Evolutionary conservation across 1,284 basidiomycete species (phyloP).

Genomic region (Phenoliferia sp.): DNA sequence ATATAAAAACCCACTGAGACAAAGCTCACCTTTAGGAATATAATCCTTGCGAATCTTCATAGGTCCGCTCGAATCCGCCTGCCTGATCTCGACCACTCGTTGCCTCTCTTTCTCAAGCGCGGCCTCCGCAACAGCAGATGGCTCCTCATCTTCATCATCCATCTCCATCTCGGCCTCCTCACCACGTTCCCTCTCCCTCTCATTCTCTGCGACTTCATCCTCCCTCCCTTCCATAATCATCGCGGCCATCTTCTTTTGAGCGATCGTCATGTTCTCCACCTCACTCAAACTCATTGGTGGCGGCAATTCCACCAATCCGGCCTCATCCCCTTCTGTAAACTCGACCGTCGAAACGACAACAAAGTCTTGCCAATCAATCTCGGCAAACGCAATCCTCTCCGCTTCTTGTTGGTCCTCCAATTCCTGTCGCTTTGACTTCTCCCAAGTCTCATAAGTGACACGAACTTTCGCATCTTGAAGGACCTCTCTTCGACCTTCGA

Average conservation of each 20-base stretch:
- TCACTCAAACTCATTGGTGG: constrained; percentile 91
- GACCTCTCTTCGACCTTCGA: constrained; percentile 62
- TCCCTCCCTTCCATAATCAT: constrained; percentile 92
- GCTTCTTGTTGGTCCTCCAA: constrained; percentile 84
- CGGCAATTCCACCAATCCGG: constrained; percentile 71
- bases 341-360: constrained; percentile 98
- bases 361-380: constrained; percentile 99
- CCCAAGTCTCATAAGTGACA: constrained; percentile 82
- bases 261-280: constrained; percentile 91
- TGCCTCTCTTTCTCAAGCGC: constrained; percentile 49
- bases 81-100: constrained; percentile 39
- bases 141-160: constrained; percentile 70
- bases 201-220: constrained; percentile 48
- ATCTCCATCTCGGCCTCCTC: constrained; percentile 68
- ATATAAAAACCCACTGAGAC: constrained; percentile 9
- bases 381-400: constrained; percentile 80
- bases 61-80: constrained; percentile 47
- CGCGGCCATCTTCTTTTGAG: constrained; percentile 95
- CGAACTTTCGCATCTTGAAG: constrained; percentile 71
- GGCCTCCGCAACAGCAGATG: constrained; percentile 69
- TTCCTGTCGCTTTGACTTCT: constrained; percentile 77
- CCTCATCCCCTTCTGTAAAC: constrained; percentile 87
- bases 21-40: constrained; percentile 74
- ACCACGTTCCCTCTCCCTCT: constrained; percentile 64
- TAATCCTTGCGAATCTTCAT: constrained; percentile 98